Evolutionary conservation across 2,329 filamentous ascomycete species (phyloP), one percentile per base, ranked within the genome.

Genomic region (Ploettnerulaceae sp.): DNA sequence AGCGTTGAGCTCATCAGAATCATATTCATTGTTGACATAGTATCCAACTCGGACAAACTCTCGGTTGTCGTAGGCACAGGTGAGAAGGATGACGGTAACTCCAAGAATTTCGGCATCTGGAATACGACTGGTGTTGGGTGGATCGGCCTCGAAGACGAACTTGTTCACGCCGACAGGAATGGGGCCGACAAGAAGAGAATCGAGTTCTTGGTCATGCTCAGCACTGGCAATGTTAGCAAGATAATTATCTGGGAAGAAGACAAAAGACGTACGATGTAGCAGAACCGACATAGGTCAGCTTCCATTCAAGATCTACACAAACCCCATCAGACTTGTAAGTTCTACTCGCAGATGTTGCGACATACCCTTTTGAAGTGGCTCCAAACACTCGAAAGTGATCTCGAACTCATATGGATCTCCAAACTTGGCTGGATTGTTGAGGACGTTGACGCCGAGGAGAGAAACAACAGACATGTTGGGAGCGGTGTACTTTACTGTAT

Each of bases 11-110:
- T 95, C 88, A 61, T 94, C 89, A 20, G 86, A 86, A 59, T 95
- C 89, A 68, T 98, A 98, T 69, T 98, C 94, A 63, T 98, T 98
- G 76, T 97, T 98, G 62, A 98, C 93, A 60, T 98, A 98, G 78
- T 98, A 98, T 53, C 93, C 93, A 32, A 98, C 91, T 57, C 93
- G 89, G 29, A 98, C 89, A 62, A 98, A 98, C 68, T 98, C 93
- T 63, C 93, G 82, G 44, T 86, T 86, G 62, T 98, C 93, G 71
- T 98, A 98, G 67, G 89, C 86, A 71, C 93, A 97, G 48, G 89
- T 95, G 57, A 98, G 79, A 46, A 98, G 84, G 60, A 98, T 89
- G 61, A 98, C 93, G 3, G 93, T 98, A 40, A 98, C 94, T 51
- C 93, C 93, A 35, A 98, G 79, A 60, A 98, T 90, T 70, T 98